Percentiles rank a stretch among this genome's conserved stretches.
These are phyloP conservation scores for Rhodomyrtus psidioides DNA, from an alignment of 441 rosid species.

Conservation along the genomic window DNA sequence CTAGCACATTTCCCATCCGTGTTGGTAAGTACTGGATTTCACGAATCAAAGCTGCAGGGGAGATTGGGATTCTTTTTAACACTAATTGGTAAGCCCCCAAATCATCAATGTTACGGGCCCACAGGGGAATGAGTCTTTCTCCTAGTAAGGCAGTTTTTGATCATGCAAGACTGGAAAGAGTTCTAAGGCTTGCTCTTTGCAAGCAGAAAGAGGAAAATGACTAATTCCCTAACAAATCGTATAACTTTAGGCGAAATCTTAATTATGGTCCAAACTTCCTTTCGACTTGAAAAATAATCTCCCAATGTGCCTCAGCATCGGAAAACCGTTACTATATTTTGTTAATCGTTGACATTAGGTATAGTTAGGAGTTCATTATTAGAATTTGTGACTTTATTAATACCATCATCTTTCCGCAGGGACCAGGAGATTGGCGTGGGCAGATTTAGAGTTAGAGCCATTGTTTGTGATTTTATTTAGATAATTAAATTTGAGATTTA, in stretches of 20 bases:
- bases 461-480: not conserved
- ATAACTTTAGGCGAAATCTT: not conserved
- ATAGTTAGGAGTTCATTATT: too few species aligned
- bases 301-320: not conserved
- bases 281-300: not conserved
- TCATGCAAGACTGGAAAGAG: not conserved
- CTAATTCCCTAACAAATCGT: not conserved
- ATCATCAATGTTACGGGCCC: not conserved
- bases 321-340: not conserved
- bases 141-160: not conserved
- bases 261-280: not conserved
- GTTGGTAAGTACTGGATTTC: not conserved
- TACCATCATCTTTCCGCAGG: too few species aligned
- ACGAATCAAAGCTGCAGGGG: not conserved
- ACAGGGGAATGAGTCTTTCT: not conserved
- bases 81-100: not conserved
- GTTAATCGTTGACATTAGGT: not conserved
- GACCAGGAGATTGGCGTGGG: too few species aligned
- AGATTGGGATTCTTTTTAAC: not conserved
- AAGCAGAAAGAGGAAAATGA: not conserved
- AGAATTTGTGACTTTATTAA: too few species aligned
- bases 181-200: not conserved
- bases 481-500: not conserved
- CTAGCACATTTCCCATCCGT: not conserved
- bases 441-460: not conserved